Conservation (phyloP, 2,329 filamentous ascomycete genomes). For the Clarireedia hainanense region DNA sequence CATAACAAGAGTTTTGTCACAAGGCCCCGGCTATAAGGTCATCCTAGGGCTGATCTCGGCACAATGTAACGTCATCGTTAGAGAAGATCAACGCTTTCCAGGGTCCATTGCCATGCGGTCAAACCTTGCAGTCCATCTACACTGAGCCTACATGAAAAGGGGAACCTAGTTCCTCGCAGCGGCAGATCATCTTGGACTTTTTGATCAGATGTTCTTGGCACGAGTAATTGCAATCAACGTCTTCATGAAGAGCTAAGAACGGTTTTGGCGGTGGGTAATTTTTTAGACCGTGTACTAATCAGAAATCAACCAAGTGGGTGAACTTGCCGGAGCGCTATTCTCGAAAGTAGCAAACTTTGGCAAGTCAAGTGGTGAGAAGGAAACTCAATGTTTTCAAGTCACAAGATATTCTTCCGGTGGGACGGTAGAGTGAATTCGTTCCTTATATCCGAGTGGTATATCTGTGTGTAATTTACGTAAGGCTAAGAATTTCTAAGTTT, state of each 20-base stretch:
- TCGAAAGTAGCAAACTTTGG: background rate
- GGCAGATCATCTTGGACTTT: background rate
- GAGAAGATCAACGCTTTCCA: background rate
- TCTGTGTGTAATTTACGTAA: background rate
- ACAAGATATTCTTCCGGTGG: background rate
- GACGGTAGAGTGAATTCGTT: background rate
- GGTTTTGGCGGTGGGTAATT: background rate
- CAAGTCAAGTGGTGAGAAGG: background rate
- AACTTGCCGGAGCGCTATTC: background rate
- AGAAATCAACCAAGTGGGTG: background rate
- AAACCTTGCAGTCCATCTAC: background rate
- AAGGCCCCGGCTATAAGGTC: too few relatives aligned
- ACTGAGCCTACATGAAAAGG: background rate
- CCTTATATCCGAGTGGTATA: background rate
- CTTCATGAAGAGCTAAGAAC: background rate
- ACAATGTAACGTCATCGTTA: background rate
- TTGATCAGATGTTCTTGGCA: constrained; percentile 7
- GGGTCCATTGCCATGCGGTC: background rate
- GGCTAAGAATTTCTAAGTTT: background rate
- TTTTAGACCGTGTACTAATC: background rate
- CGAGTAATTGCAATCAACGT: background rate
- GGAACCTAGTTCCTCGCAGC: background rate
- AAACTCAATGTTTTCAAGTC: background rate
- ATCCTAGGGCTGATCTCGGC: background rate
- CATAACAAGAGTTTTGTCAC: too few relatives aligned